Evolutionary conservation across 176 grass and related monocot genomes (phyloP).

Genomic region (Miscanthus lutarioriparius): DNA sequence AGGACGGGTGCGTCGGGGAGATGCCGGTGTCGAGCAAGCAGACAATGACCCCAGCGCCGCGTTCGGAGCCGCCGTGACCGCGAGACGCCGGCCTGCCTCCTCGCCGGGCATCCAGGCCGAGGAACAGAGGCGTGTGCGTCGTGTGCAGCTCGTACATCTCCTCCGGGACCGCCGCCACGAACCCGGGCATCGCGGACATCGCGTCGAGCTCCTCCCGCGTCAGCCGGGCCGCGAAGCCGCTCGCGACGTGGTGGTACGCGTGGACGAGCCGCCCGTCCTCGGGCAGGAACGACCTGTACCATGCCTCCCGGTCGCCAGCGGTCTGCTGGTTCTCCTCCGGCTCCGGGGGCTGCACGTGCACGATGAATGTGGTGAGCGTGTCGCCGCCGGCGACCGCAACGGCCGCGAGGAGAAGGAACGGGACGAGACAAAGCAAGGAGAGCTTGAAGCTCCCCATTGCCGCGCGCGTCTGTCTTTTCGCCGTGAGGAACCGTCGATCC

Average conservation of each 20-base stretch:
- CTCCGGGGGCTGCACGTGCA: conserved; percentile 22
- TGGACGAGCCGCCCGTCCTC: conserved; percentile 28
- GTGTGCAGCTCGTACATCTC: background rate
- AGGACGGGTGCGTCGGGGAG: background rate
- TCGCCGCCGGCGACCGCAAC: background rate
- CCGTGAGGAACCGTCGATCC: background rate
- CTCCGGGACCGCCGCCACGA: background rate
- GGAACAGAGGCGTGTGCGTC: conserved; percentile 6
- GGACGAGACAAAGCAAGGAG: background rate
- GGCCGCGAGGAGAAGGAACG: conserved; percentile 3
- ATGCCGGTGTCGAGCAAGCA: background rate
- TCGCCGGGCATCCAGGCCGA: background rate
- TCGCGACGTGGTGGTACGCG: conserved; percentile 21
- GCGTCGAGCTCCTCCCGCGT: background rate
- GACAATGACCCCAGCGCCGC: background rate
- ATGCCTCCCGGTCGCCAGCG: conserved; percentile 6
- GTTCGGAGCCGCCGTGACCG: background rate
- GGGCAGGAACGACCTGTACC: conserved; percentile 31
- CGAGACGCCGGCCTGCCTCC: background rate
- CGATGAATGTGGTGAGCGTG: conserved; percentile 12
- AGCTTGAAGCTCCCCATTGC: background rate
- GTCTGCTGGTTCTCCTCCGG: background rate
- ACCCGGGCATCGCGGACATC: background rate
- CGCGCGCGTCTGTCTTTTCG: background rate
- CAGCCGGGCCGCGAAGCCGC: conserved; percentile 22